phyloP scores from a whole-genome alignment of 768 basidiomycete genomes.

The Panaeolus papilionaceus region DNA sequence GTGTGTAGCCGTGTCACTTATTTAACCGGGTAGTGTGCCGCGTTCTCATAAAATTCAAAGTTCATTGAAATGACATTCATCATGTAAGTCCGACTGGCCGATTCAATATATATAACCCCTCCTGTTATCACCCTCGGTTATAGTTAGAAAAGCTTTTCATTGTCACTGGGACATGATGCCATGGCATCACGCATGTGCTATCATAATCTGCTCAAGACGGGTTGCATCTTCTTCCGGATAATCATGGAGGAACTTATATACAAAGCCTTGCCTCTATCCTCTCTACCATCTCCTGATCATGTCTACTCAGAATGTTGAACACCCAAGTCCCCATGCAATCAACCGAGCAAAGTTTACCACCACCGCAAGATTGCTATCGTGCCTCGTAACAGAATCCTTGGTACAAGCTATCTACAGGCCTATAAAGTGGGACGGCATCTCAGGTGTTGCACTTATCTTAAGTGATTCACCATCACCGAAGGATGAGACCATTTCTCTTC shows the following conservation, averaged over 20 bases:
- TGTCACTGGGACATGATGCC: not conserved
- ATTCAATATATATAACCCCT: too few species aligned
- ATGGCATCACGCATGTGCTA: not conserved
- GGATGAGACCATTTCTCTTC: constrained; percentile 31
- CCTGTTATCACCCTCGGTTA: too few species aligned
- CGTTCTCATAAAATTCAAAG: not conserved
- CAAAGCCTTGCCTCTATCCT: not conserved
- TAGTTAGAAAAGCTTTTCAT: too few species aligned
- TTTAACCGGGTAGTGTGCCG: constrained; percentile 2
- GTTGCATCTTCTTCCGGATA: constrained; percentile 11
- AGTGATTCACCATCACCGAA: constrained; percentile 34
- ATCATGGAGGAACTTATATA: constrained; percentile 2
- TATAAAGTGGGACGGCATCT: constrained; percentile 35
- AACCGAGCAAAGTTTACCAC: constrained; percentile 52
- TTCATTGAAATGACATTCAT: not conserved
- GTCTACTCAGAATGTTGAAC: not conserved
- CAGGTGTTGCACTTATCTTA: constrained; percentile 51
- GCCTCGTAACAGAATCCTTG: constrained; percentile 64
- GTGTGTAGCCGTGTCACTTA: not conserved
- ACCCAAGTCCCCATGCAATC: not conserved
- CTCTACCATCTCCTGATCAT: not conserved
- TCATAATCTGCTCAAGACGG: constrained; percentile 10
- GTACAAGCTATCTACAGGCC: constrained; percentile 54
- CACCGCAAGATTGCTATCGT: constrained; percentile 57
- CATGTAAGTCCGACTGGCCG: too few species aligned